Conservation (phyloP, 352 stramenopile species). For the Plasmopara halstedii region DNA sequence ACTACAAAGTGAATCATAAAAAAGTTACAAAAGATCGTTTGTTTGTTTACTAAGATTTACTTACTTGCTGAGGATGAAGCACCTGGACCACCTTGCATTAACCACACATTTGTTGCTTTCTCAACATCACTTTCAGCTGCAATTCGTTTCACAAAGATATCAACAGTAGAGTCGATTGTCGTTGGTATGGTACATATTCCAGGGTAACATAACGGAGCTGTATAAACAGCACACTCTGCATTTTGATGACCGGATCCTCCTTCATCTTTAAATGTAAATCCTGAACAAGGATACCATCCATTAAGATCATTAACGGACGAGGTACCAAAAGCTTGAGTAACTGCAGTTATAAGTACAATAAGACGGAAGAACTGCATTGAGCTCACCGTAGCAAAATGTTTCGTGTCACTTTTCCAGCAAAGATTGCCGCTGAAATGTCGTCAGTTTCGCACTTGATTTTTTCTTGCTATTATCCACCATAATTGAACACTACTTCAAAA, state of each 20-base stretch:
- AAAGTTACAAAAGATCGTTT: too few relatives aligned
- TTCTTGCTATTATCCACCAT: too few relatives aligned
- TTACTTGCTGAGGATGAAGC: conserved; percentile 29
- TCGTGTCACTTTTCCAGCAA: too few relatives aligned
- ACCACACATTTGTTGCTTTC: conserved; percentile 29
- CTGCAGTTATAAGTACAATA: neutral
- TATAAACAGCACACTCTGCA: conserved; percentile 30
- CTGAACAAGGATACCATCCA: conserved; percentile 27
- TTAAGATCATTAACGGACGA: conserved; percentile 9
- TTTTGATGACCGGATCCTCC: conserved; percentile 2
- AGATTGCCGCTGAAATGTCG: too few relatives aligned
- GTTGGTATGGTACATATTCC: conserved; percentile 14
- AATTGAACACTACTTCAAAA: too few relatives aligned
- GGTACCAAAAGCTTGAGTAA: neutral
- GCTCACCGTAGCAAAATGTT: too few relatives aligned
- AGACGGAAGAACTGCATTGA: neutral
- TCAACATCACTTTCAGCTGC: conserved; percentile 10
- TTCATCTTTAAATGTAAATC: conserved; percentile 22
- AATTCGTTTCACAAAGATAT: conserved; percentile 42
- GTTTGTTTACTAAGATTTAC: too few relatives aligned
- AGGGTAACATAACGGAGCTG: conserved; percentile 26
- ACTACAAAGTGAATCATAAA: conserved; percentile 12
- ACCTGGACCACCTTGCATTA: conserved; percentile 36
- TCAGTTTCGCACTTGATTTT: too few relatives aligned
- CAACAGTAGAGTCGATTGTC: conserved; percentile 10